Evolutionary conservation across 2,329 filamentous ascomycete species (phyloP), one percentile per base, ranked within the genome.

Genomic region (Cladophialophora bantiana): DNA sequence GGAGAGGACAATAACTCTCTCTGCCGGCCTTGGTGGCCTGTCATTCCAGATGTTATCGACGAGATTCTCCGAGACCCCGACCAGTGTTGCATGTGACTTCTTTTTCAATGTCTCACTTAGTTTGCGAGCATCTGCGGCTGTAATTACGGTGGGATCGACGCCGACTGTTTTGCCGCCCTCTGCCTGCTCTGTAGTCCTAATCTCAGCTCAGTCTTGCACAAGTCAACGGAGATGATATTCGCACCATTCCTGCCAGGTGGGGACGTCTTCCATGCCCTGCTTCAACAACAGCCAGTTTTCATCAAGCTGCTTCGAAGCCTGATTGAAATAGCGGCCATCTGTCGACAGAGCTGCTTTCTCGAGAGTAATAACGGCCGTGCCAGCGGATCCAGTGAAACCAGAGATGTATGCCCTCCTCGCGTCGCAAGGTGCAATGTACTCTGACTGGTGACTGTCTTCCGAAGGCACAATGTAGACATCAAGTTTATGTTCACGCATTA

Each of bases 381-480:
- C 95, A 52, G 95, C 94, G 9, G 95, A 99, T 63, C 95, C 95
- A 66, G 92, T 93, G 79, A 99, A 99, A 32, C 95, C 94, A 68
- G 89, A 94, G 73, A 99, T 96, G 76, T 90, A 97, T 77, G 90
- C 92, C 86, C 95, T 89, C 72, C 95, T 89, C 68, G 87, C 94
- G 82, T 99, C 95, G 77, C 93, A 97, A n/a, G 90, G 89, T 59
- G 95, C 95, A 78, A 97, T 97, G 80, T 99, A 99, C 82, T 99
- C 95, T 72, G 94, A 98, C 73, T 94, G 92, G 78, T 99, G 95
- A 77, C 92, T 94, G 78, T 99, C 95, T 86, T 98, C 95, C 38
- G 94, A 97, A 0, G 95, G 95, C 6, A 98, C 87, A 76, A 99
- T 90, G 83, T 99, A 99, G 68, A 98, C 85, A 79, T 98, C 93